Percentiles rank a stretch among this genome's conserved stretches.
These are phyloP conservation scores for Amanita rimosa DNA, from an alignment of 768 basidiomycete genomes.

Conservation along the genomic window DNA sequence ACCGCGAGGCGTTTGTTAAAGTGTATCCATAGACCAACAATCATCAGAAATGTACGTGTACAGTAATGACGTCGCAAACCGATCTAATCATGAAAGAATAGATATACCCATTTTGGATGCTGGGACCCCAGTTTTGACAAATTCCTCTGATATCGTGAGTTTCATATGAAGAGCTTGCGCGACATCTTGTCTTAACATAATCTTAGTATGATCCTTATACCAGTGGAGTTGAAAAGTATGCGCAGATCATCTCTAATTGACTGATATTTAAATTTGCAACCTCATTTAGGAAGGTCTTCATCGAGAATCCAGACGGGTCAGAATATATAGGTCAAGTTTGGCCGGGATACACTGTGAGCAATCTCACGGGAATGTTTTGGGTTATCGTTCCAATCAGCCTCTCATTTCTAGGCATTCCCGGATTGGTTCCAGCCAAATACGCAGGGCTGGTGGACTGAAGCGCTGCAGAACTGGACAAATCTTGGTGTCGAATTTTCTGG, in stretches of 20 bases:
- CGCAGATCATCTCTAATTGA: conserved; percentile 1
- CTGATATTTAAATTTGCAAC: conserved; percentile 13
- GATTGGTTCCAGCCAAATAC: conserved; percentile 21
- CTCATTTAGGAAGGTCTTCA: conserved; percentile 39
- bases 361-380: neutral
- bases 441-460: conserved; percentile 21
- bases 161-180: neutral
- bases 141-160: conserved; percentile 52
- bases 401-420: conserved; percentile 16
- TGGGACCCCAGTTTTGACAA: conserved; percentile 44
- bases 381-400: neutral
- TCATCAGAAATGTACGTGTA: conserved; percentile 33
- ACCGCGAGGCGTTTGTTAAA: conserved; percentile 11
- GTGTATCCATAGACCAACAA: conserved; percentile 15
- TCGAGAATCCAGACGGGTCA: conserved; percentile 66
- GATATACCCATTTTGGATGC: conserved; percentile 67
- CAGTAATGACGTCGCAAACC: neutral
- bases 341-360: conserved; percentile 59
- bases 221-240: conserved; percentile 44
- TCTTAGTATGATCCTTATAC: conserved; percentile 57
- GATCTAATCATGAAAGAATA: conserved; percentile 12
- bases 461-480: conserved; percentile 19
- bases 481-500: conserved; percentile 20
- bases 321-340: conserved; percentile 69
- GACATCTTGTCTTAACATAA: neutral